A percentile compares a stretch with the other conserved stretches of the same genome.
Evolutionary conservation across 768 basidiomycete genomes (phyloP).

Genomic region (Pleurotus cornucopiae): DNA sequence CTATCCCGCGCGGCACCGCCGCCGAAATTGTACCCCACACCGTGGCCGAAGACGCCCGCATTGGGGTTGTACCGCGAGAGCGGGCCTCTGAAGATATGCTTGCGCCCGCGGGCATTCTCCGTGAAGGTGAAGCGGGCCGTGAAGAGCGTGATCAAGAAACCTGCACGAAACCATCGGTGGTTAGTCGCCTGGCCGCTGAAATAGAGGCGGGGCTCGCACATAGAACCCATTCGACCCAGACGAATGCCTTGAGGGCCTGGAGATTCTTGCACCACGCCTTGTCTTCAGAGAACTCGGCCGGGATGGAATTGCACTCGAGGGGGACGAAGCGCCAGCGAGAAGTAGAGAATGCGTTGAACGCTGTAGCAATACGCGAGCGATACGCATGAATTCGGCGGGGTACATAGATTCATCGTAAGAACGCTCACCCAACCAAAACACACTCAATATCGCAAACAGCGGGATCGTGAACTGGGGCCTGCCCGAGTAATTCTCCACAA

Average conservation of each 20-base stretch:
- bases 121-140: constrained; percentile 41
- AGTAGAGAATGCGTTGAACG: constrained; percentile 58
- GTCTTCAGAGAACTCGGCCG: constrained; percentile 34
- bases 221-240: constrained; percentile 55
- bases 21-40: constrained; percentile 1
- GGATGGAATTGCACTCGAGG: constrained; percentile 43
- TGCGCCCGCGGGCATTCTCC: constrained; percentile 40
- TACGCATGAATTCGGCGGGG: no score
- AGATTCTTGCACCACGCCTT: constrained; percentile 51
- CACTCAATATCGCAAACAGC: constrained; percentile 36
- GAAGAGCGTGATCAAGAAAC: constrained; percentile 35
- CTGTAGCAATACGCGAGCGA: no score
- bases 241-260: constrained; percentile 50
- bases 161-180: no score
- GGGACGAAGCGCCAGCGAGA: constrained; percentile 50
- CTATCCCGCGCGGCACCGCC: constrained; percentile 17
- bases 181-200: no score
- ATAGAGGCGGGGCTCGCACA: constrained; percentile 33
- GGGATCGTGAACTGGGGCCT: constrained; percentile 46
- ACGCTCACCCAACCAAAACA: constrained; percentile 60
- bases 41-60: constrained; percentile 9
- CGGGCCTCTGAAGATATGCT: constrained; percentile 47
- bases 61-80: constrained; percentile 45
- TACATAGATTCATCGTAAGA: no score
- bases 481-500: constrained; percentile 38